A percentile compares a stretch with the other conserved stretches of the same genome.
Evolutionary conservation across 257 asterid species (phyloP).

Genomic region (Ilex asprella): DNA sequence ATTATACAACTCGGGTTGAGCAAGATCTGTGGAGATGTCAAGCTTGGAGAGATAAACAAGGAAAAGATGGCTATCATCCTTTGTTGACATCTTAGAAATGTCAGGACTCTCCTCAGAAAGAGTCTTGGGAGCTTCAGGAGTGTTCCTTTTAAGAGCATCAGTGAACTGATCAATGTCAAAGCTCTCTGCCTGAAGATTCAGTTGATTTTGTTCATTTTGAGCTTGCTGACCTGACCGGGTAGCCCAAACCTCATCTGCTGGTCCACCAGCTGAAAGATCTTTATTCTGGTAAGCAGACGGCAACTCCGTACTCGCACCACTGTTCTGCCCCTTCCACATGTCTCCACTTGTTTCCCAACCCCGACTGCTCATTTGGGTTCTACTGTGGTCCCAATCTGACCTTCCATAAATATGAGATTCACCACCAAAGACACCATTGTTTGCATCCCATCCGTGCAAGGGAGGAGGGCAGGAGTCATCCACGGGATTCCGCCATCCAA

Average conservation of each 20-base stretch:
- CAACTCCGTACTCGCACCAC: conserved; percentile 48
- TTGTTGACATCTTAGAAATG: conserved; percentile 24
- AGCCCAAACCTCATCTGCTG: conserved; percentile 36
- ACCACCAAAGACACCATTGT: conserved; percentile 59
- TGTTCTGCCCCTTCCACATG: conserved; percentile 63
- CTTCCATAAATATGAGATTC: conserved; percentile 77
- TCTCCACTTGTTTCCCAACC: conserved; percentile 64
- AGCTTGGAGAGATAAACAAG: conserved; percentile 68
- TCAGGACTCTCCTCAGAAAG: conserved; percentile 25
- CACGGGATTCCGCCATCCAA: conserved; percentile 76
- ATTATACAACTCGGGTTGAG: conserved; percentile 58
- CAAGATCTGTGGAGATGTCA: conserved; percentile 79
- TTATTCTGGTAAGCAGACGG: conserved; percentile 52
- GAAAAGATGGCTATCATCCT: conserved; percentile 38
- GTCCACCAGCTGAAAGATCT: conserved; percentile 32
- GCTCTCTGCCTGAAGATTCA: conserved; percentile 44
- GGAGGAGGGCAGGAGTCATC: conserved; percentile 58
- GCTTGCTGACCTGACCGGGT: conserved; percentile 39
- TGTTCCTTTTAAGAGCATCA: conserved; percentile 34
- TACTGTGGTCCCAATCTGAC: conserved; percentile 73
- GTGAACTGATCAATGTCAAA: conserved; percentile 28
- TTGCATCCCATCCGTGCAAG: conserved; percentile 71
- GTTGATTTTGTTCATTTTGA: conserved; percentile 37
- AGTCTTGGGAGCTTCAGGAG: conserved; percentile 26
- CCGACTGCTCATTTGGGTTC: conserved; percentile 34